A percentile compares a stretch with the other conserved stretches of the same genome.
Conservation (phyloP, 345 rosid species). For the Hevea brasiliensis region DNA sequence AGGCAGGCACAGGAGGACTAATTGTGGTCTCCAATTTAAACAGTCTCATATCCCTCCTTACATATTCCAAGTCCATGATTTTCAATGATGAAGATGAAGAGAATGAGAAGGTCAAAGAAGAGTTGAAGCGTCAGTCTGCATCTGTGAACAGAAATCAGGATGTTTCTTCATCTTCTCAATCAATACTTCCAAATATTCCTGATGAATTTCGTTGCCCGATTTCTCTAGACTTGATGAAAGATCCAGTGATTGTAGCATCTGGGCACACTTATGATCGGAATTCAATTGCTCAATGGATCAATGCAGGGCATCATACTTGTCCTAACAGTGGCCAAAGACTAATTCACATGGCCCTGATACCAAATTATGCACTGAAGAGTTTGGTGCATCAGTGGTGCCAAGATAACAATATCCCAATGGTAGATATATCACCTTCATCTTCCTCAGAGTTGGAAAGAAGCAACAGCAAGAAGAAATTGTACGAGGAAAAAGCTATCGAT, state of each 20-base stretch:
- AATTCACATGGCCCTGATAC: slow-evolving; percentile 64
- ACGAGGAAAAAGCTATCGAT: slow-evolving; percentile 40
- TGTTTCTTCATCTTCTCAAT: slow-evolving; percentile 42
- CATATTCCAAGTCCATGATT: slow-evolving; percentile 45
- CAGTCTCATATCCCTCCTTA: slow-evolving; percentile 53
- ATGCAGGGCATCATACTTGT: slow-evolving; percentile 66
- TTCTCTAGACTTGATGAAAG: slow-evolving; percentile 65
- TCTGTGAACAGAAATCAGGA: slow-evolving; percentile 24
- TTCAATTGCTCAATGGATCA: slow-evolving; percentile 68
- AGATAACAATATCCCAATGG: slow-evolving; percentile 51
- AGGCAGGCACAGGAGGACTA: slow-evolving; percentile 71
- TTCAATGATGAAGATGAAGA: slow-evolving; percentile 37
- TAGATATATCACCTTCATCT: slow-evolving; percentile 41
- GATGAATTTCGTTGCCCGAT: slow-evolving; percentile 69
- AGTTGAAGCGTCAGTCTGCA: slow-evolving; percentile 22
- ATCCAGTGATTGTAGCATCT: slow-evolving; percentile 63
- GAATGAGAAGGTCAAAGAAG: slow-evolving; percentile 28
- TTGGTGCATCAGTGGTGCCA: slow-evolving; percentile 64
- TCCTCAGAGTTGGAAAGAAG: slow-evolving; percentile 29
- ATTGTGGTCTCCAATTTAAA: slow-evolving; percentile 62
- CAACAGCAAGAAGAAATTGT: slow-evolving; percentile 27
- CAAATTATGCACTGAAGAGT: slow-evolving; percentile 66
- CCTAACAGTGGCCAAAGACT: slow-evolving; percentile 66
- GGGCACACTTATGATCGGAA: slow-evolving; percentile 66
- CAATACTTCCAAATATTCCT: slow-evolving; percentile 38